phyloP scores from a whole-genome alignment of 768 basidiomycete genomes.

The Amanita fuliginea region DNA sequence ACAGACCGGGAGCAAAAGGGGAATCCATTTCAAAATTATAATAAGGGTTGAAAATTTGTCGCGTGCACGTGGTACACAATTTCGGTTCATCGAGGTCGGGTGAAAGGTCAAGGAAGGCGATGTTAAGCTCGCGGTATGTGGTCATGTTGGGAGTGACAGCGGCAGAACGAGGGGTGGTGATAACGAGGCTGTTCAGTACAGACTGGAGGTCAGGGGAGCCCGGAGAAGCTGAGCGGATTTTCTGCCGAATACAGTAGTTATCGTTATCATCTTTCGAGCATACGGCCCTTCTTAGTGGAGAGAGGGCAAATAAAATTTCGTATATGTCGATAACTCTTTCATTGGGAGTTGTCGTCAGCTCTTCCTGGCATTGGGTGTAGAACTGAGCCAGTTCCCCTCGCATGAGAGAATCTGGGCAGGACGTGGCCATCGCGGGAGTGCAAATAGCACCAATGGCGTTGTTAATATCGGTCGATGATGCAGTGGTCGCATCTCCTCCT shows the following conservation, averaged over 20 bases:
- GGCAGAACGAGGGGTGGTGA: conserved; percentile 16
- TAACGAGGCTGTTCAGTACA: conserved; percentile 15
- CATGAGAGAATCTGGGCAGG: conserved; percentile 50
- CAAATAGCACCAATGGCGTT: conserved; percentile 49
- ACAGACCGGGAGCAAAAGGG: conserved; percentile 71
- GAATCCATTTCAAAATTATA: conserved; percentile 59
- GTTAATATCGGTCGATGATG: conserved; percentile 33
- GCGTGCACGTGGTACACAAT: conserved; percentile 80
- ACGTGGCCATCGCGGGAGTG: conserved; percentile 25
- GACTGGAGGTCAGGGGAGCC: conserved; percentile 9
- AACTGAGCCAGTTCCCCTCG: conserved; percentile 57
- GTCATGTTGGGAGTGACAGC: conserved; percentile 43
- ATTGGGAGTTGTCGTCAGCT: conserved; percentile 54
- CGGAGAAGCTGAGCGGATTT: conserved; percentile 21
- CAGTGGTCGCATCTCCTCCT: conserved; percentile 27
- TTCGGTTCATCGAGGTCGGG: conserved; percentile 30
- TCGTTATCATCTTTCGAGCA: conserved; percentile 69
- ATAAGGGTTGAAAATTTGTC: conserved; percentile 65
- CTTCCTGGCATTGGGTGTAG: conserved; percentile 55
- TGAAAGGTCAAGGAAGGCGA: conserved; percentile 74
- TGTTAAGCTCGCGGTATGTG: conserved; percentile 44
- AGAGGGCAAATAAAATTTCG: conserved; percentile 67
- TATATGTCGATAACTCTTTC: conserved; percentile 51
- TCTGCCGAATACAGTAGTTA: conserved; percentile 54
- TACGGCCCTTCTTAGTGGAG: conserved; percentile 53